These are phyloP conservation scores for Bimuria novae-zelandiae DNA, from an alignment of 2,329 filamentous ascomycete genomes.

Conservation along the genomic window DNA sequence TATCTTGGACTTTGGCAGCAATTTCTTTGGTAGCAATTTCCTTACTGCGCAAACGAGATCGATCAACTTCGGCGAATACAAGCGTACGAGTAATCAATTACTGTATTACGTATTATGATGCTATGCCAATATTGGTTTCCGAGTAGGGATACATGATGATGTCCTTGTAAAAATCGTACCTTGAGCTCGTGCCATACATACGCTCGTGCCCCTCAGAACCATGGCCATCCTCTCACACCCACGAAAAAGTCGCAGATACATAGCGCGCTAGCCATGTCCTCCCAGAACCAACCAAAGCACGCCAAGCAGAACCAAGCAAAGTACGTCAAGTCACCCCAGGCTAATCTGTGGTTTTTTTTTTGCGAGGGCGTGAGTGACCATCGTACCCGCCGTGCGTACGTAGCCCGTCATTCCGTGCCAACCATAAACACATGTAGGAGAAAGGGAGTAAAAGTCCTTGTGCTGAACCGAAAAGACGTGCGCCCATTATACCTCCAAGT, in stretches of 20 bases:
- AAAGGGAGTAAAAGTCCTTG: background rate
- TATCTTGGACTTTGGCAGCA: no score
- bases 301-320: no score
- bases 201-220: background rate
- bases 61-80: background rate
- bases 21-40: background rate
- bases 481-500: conserved; percentile 1
- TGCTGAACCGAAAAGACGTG: background rate
- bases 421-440: background rate
- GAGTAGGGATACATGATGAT: no score
- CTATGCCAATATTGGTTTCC: background rate
- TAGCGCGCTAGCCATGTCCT: no score
- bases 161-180: no score
- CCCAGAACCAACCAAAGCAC: no score
- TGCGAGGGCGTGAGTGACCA: no score
- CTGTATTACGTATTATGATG: background rate
- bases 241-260: no score
- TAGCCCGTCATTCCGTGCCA: background rate
- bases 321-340: no score
- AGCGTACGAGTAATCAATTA: background rate
- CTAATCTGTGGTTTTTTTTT: no score
- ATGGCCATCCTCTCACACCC: no score
- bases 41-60: background rate
- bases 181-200: background rate
- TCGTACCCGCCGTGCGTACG: background rate